Conservation (phyloP, 257 asterid genomes). For the Jaltomata sinuosa region DNA sequence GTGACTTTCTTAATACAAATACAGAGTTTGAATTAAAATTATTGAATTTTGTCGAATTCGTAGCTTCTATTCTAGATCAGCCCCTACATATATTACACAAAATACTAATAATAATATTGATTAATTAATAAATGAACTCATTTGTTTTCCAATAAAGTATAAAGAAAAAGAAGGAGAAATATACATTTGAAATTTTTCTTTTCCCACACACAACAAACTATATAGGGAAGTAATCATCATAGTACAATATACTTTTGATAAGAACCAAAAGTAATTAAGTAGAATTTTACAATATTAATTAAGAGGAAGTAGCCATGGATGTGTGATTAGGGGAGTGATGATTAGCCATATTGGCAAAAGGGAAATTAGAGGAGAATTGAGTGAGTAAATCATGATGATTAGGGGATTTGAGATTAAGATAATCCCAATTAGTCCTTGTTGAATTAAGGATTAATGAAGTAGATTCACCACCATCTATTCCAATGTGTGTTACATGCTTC, state of each 20-base stretch:
- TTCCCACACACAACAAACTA: neutral
- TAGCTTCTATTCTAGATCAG: neutral
- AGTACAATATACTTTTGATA: neutral
- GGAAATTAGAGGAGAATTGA: neutral
- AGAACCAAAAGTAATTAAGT: neutral
- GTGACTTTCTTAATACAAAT: neutral
- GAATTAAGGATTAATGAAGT: neutral
- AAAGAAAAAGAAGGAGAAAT: neutral
- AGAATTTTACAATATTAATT: neutral
- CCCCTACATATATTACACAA: neutral
- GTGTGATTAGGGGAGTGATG: neutral
- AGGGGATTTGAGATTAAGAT: neutral
- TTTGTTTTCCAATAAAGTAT: neutral
- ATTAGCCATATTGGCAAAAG: neutral
- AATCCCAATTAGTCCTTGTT: neutral
- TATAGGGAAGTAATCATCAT: neutral
- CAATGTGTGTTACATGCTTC: slow-evolving; percentile 35
- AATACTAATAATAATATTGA: neutral
- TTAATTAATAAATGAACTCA: neutral
- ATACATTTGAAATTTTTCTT: neutral
- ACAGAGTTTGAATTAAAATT: neutral
- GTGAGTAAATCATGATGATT: neutral
- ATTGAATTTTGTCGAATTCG: neutral
- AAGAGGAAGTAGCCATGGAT: neutral
- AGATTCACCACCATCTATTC: slow-evolving; percentile 22